phyloP scores from a whole-genome alignment of 2,329 filamentous ascomycete genomes.

The Scorias spongiosa region DNA sequence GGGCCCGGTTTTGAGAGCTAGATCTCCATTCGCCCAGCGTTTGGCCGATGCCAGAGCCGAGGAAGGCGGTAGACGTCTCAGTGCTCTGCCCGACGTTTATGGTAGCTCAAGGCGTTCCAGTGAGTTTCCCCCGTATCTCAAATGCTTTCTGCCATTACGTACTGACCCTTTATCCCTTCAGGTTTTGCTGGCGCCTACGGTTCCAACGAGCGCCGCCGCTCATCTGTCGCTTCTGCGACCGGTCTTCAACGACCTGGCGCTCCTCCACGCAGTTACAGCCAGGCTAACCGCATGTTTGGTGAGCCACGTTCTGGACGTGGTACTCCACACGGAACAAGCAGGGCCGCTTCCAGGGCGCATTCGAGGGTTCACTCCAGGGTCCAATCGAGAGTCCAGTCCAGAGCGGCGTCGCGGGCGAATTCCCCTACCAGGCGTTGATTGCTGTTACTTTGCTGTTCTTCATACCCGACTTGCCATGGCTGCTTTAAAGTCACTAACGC shows the following conservation, averaged over 20 bases:
- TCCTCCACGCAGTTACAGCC: slow-evolving; percentile 12
- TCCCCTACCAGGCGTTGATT: too few relatives aligned
- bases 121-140: slow-evolving; percentile 5
- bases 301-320: slow-evolving; percentile 13
- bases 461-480: too few relatives aligned
- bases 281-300: slow-evolving; percentile 16
- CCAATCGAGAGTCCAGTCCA: neutral
- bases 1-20: slow-evolving; percentile 36
- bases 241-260: slow-evolving; percentile 7
- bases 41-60: slow-evolving; percentile 15
- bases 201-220: neutral
- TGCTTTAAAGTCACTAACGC: too few relatives aligned
- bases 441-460: too few relatives aligned
- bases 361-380: neutral
- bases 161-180: neutral
- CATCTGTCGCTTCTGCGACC: neutral
- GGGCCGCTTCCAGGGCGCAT: slow-evolving; percentile 12
- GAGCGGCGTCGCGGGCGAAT: neutral
- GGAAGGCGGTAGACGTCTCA: slow-evolving; percentile 13
- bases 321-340: slow-evolving; percentile 14
- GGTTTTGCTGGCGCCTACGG: neutral
- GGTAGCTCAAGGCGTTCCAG: slow-evolving; percentile 7
- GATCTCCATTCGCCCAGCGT: slow-evolving; percentile 38
- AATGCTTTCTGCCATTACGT: neutral
- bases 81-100: slow-evolving; percentile 14